Base-by-base conservation (phyloP, 257 asterid species). In the Oldenlandia corymbosa region DNA sequence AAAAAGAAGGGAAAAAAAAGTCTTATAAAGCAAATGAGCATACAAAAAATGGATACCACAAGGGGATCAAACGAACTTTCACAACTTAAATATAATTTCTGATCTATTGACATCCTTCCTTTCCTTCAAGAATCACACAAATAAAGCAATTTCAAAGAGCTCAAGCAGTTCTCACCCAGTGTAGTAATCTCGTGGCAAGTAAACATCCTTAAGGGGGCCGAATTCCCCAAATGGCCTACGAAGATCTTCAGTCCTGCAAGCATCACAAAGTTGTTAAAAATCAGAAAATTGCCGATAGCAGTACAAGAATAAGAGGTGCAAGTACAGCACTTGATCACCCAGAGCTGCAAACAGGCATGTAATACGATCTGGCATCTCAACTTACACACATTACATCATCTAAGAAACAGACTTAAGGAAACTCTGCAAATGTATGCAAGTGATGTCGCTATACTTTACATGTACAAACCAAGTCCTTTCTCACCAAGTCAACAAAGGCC, bases 191-290 rank as follows among this genome's bases (percentile, higher is more conserved):
- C 83, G 79, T 0, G 91, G 95, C 64, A 85, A 70, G 60, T 83
- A 87, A 41, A 87, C 49, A 60, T 87, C 90, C 79, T 87, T 87
- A 5, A 87, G 65, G 2, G 84, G 88, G 65, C 93, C 95, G 67
- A 84, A 87, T 66, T 87, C 83, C 45, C 81, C 81, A 73, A 87
- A 87, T 23, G 78, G 78, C 48, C 77, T 79, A n/a, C 83, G 90
- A 41, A 87, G 93, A 78, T 87, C 93, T 30, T 81, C 93, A 32
- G 83, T 65, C 80, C 95, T 87, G 78, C 57, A 46, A 61, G 73
- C 43, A 57, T 20, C 61, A 72, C 17, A 59, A 67, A 42, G 0
- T 11, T 4, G 34, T 49, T 24, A n/a, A 3, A 59, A 28, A 53
- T 64, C 46, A 4, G 17, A 39, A 50, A 59, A 62, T 31, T 18